Evolutionary conservation across 169 alveolate genomes (phyloP).

Genomic region (Cryptosporidium baileyi): DNA sequence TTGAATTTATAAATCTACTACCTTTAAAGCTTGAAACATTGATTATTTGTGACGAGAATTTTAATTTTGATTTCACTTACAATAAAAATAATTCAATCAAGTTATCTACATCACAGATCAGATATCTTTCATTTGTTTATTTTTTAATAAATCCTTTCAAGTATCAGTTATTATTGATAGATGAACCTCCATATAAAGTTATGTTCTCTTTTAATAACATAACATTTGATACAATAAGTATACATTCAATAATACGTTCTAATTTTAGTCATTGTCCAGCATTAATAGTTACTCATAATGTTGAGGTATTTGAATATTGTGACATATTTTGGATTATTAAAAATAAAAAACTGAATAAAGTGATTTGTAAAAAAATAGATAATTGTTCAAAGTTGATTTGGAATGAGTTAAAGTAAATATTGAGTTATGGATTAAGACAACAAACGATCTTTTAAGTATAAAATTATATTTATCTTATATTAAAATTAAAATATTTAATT

Average conservation of each 20-base stretch:
- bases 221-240: neutral
- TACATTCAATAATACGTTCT: neutral
- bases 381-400: neutral
- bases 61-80: neutral
- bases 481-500: too few species aligned
- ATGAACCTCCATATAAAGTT: constrained; percentile 80
- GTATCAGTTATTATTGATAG: constrained; percentile 77
- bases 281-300: constrained; percentile 35
- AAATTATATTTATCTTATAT: too few species aligned
- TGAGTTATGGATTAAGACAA: too few species aligned
- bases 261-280: constrained; percentile 21
- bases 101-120: constrained; percentile 73
- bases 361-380: neutral
- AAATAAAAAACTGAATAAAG: constrained; percentile 5
- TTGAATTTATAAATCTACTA: neutral
- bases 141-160: constrained; percentile 74
- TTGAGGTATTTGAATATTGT: neutral
- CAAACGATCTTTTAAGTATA: too few species aligned
- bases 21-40: constrained; percentile 2
- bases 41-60: neutral
- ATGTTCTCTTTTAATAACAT: neutral
- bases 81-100: neutral
- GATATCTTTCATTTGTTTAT: constrained; percentile 77
- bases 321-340: constrained; percentile 30
- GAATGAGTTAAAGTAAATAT: neutral